Percentiles rank a stretch among this genome's conserved stretches.
Conservation (phyloP, 2,329 filamentous ascomycete species). For the Colletotrichum tabaci region DNA sequence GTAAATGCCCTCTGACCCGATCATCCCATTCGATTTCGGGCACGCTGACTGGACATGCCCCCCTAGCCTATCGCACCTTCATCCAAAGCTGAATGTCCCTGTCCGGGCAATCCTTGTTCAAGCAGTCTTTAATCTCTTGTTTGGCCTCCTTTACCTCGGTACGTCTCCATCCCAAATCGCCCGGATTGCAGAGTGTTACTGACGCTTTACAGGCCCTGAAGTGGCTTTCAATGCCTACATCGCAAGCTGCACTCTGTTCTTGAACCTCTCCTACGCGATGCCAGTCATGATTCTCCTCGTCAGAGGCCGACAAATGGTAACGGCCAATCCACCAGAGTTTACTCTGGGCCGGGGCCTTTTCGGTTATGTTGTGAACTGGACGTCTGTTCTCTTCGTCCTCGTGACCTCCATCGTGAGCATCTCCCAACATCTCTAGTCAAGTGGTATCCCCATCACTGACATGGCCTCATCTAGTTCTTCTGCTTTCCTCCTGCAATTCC, state of each 20-base stretch:
- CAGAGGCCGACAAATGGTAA: slow-evolving; percentile 52
- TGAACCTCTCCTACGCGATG: slow-evolving; percentile 62
- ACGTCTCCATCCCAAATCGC: too few species aligned
- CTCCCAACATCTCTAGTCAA: too few species aligned
- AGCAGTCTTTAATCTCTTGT: slow-evolving; percentile 60
- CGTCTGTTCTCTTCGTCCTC: slow-evolving; percentile 23
- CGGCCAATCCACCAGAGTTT: slow-evolving; percentile 15
- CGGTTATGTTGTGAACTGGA: slow-evolving; percentile 23
- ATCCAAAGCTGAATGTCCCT: slow-evolving; percentile 58
- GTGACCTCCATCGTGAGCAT: slow-evolving; percentile 26
- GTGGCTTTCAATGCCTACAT: slow-evolving; percentile 64
- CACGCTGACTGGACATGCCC: not conserved
- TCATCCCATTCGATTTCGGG: not conserved
- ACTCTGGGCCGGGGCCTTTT: slow-evolving; percentile 13
- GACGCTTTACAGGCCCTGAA: slow-evolving; percentile 47
- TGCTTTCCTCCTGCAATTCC: slow-evolving; percentile 34
- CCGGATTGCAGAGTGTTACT: not conserved
- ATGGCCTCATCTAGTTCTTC: slow-evolving; percentile 10
- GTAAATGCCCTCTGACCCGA: not conserved
- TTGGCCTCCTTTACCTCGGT: slow-evolving; percentile 63
- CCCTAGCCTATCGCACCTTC: slow-evolving; percentile 48
- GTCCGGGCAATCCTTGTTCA: slow-evolving; percentile 57
- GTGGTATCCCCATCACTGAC: not conserved
- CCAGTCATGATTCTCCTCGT: slow-evolving; percentile 57
- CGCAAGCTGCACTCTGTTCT: slow-evolving; percentile 60